A percentile compares a stretch with the other conserved stretches of the same genome.
These are phyloP conservation scores for Fusarium cicatricum DNA, from an alignment of 2,329 filamentous ascomycete genomes.

Conservation along the genomic window DNA sequence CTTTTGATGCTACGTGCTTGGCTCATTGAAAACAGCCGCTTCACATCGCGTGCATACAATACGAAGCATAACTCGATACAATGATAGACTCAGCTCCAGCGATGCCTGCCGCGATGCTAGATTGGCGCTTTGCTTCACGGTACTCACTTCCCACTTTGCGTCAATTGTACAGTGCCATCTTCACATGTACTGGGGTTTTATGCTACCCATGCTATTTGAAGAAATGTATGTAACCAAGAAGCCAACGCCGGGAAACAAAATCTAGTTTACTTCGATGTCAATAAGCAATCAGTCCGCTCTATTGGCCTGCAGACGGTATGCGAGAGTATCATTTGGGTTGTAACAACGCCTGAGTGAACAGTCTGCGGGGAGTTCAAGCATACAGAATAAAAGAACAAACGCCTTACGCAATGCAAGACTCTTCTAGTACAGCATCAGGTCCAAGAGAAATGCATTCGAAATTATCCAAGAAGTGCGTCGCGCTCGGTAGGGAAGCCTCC, in stretches of 20 bases:
- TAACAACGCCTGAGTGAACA: neutral
- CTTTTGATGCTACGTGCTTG: too few relatives aligned
- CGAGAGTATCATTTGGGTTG: neutral
- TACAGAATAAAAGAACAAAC: neutral
- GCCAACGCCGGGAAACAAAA: neutral
- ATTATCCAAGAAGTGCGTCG: conserved; percentile 44
- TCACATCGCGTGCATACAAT: too few relatives aligned
- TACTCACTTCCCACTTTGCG: too few relatives aligned
- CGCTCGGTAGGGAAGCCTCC: conserved; percentile 40
- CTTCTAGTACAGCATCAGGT: neutral
- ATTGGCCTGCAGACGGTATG: too few relatives aligned
- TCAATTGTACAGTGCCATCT: too few relatives aligned
- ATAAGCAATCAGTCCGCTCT: too few relatives aligned
- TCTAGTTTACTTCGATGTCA: neutral
- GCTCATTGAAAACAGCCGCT: too few relatives aligned
- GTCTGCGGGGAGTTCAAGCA: neutral
- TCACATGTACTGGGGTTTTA: too few relatives aligned
- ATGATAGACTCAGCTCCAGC: too few relatives aligned
- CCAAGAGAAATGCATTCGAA: neutral
- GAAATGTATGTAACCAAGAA: neutral
- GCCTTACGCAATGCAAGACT: conserved; percentile 1
- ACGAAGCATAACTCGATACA: too few relatives aligned
- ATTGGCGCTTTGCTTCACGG: too few relatives aligned
- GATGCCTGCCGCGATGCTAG: too few relatives aligned
- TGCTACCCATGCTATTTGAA: neutral